phyloP scores from a whole-genome alignment of 2,329 filamentous ascomycete genomes.

The Sphaceloma murrayae region DNA sequence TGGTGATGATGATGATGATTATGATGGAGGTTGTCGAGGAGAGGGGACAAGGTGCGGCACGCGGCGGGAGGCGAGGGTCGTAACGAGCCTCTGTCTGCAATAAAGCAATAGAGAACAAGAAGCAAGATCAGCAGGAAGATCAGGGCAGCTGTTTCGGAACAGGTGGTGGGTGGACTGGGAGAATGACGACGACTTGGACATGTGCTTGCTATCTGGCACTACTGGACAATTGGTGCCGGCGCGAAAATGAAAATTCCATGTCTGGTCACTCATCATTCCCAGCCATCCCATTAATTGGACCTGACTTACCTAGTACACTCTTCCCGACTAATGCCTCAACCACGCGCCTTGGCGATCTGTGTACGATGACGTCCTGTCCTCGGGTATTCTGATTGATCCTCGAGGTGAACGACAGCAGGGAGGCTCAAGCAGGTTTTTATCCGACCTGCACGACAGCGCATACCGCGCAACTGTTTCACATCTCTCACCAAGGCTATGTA shows the following conservation, averaged over 20 bases:
- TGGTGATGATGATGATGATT: too few species aligned
- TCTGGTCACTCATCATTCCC: slow-evolving; percentile 8
- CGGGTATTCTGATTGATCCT: too few species aligned
- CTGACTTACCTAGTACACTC: too few species aligned
- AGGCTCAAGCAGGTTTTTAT: slow-evolving; percentile 7
- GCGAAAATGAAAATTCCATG: too few species aligned
- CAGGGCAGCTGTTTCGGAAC: slow-evolving; percentile 6
- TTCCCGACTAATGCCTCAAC: slow-evolving; percentile 1
- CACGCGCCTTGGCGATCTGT: slow-evolving; percentile 4
- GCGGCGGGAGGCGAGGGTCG: slow-evolving; percentile 12
- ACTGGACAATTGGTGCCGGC: too few species aligned
- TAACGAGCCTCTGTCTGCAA: not conserved
- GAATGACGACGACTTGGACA: too few species aligned
- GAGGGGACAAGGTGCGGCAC: slow-evolving; percentile 11
- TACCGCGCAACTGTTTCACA: not conserved
- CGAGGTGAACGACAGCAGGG: slow-evolving; percentile 12
- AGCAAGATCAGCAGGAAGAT: slow-evolving; percentile 15
- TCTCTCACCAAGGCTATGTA: too few species aligned
- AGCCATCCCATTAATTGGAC: slow-evolving; percentile 13
- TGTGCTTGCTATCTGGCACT: too few species aligned
- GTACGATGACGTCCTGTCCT: slow-evolving; percentile 3
- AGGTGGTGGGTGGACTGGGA: too few species aligned
- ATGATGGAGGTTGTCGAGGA: slow-evolving; percentile 2
- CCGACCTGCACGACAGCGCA: not conserved
- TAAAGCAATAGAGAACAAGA: slow-evolving; percentile 5